Conservation (phyloP, 2,329 filamentous ascomycete species). For the Sclerotinia spermophila region DNA sequence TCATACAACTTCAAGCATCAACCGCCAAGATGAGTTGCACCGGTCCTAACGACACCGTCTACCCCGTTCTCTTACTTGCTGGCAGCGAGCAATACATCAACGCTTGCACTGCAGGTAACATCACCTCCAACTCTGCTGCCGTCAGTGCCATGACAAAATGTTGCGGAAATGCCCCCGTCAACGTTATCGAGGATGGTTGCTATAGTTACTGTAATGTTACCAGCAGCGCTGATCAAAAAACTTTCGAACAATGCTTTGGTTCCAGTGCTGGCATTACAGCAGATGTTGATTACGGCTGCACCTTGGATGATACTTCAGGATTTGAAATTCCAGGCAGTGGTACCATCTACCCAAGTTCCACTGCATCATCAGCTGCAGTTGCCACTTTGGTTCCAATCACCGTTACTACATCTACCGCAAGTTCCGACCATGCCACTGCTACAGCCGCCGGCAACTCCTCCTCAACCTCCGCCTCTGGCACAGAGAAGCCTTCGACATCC, state of each 20-base stretch:
- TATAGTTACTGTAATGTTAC: constrained; percentile 19
- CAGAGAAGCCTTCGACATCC: neutral
- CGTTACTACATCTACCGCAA: neutral
- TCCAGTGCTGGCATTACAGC: neutral
- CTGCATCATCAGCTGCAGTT: neutral
- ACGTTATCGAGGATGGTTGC: constrained; percentile 3
- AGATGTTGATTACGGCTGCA: constrained; percentile 7
- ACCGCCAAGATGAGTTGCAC: constrained; percentile 9
- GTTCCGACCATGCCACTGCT: neutral
- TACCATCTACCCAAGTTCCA: constrained; percentile 4
- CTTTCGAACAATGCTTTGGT: neutral
- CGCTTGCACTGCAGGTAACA: constrained; percentile 13
- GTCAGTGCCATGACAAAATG: constrained; percentile 1
- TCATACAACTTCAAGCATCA: neutral
- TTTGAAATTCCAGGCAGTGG: neutral
- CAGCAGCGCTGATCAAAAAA: constrained; percentile 10
- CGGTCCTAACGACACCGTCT: neutral
- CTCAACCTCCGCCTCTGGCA: neutral
- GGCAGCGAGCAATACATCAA: neutral
- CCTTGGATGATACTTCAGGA: neutral
- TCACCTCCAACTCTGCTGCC: constrained; percentile 13
- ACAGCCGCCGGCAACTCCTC: neutral
- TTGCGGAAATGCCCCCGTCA: constrained; percentile 10
- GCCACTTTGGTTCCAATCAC: neutral
- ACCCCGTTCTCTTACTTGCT: neutral